Base-by-base conservation (phyloP, 495 filamentous ascomycete genomes). In the Lindgomyces ingoldianus region DNA sequence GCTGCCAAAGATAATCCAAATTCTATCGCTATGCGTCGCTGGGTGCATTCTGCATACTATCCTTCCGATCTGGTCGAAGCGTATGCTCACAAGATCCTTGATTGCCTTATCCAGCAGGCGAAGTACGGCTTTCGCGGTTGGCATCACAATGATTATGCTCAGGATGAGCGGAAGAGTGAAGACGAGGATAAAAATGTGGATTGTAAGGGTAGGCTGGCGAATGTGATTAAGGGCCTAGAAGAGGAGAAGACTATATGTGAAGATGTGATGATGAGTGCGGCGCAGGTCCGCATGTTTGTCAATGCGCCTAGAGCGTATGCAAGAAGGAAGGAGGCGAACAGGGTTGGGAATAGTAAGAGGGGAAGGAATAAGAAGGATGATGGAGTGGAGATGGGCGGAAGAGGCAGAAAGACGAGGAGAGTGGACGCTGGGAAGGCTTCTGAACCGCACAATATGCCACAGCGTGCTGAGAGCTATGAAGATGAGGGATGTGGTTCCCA, bases 171-270 rank as follows among this genome's bases (percentile, higher is more conserved):
- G 14, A 67, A 67, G 44, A 48, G 50, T n/a, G 64, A 67, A 19
- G 46, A 44, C 44, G 64, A 57, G 36, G 64, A 67, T 39, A 56
- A 39, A 42, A n/a, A 62, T 9, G 64, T 58, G 27, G 45, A 19
- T 33, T 67, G 64, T 45, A 58, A 18, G n/a, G 52, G 47, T 10
- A 18, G 64, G 1, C 33, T 67, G 10, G 21, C 51, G 16, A 67
- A 62, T 30, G 56, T 67, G 30, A 62, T 67, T 26, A 39, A 42
- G 9, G 64, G 25, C 1, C 52, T 67, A 1, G 64, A 67, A 42
- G 58, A 57, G 47, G 64, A 67, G 53, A 67, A 67, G 64, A 67
- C 64, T 1, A 67, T 67, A 16, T 67, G 64, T 51, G 64, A 67
- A 41, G 64, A 67, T 44, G 58, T 67, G 0, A 67, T 67, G 64